These are phyloP conservation scores for Tremella mesenterica DNA, from an alignment of 768 basidiomycete species.

Conservation along the genomic window DNA sequence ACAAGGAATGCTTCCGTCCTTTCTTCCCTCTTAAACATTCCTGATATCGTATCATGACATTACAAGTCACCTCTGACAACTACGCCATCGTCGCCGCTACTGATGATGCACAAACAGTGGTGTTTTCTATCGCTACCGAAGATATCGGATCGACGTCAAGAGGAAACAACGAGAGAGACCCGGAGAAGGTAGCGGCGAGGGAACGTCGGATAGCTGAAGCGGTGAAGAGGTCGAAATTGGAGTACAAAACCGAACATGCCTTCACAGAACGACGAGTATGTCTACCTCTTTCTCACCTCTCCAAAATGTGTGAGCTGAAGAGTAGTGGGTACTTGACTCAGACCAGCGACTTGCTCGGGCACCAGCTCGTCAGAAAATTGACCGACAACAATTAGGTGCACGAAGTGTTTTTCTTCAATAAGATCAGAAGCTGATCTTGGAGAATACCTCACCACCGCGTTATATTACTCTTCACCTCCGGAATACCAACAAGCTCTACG, in stretches of 20 bases:
- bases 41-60: neutral
- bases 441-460: conserved; percentile 23
- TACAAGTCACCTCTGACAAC: neutral
- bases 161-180: neutral
- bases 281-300: neutral
- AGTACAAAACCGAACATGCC: conserved; percentile 32
- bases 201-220: conserved; percentile 26
- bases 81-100: neutral
- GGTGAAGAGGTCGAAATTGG: conserved; percentile 26
- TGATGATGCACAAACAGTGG: too few relatives aligned
- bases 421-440: neutral
- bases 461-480: conserved; percentile 19
- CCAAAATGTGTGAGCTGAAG: neutral
- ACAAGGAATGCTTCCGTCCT: neutral
- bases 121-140: neutral
- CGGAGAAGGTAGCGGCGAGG: conserved; percentile 8
- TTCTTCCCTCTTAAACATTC: too few relatives aligned
- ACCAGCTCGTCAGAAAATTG: conserved; percentile 10
- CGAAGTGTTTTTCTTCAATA: neutral
- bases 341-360: conserved; percentile 2
- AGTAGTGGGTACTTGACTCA: conserved; percentile 8
- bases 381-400: conserved; percentile 23
- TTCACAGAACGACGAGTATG: conserved; percentile 31
- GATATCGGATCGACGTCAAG: neutral
- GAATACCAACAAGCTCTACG: conserved; percentile 14